Conservation (phyloP, 2,329 filamentous ascomycete genomes). For the Fusarium sp. region DNA sequence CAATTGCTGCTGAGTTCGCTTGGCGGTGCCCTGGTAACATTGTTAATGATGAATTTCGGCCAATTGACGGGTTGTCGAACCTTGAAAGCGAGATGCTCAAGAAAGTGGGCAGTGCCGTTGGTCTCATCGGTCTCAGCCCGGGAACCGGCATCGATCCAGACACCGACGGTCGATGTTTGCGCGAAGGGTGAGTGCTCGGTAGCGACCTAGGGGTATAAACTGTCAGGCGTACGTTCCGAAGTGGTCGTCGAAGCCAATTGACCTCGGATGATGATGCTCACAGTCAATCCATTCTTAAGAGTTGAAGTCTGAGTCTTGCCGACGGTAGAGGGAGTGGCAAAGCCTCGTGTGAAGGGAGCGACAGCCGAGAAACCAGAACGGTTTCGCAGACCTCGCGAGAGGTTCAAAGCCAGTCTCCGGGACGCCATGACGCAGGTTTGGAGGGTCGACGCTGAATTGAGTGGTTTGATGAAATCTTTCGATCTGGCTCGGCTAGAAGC, state of each 20-base stretch:
- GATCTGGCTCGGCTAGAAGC: slow-evolving; percentile 61
- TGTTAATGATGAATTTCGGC: slow-evolving; percentile 36
- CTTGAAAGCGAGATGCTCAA: slow-evolving; percentile 99
- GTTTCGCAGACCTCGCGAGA: slow-evolving; percentile 89
- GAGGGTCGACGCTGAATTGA: slow-evolving; percentile 64
- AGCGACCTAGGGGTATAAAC: slow-evolving; percentile 76
- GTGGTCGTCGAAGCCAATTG: slow-evolving; percentile 56
- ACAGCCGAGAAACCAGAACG: slow-evolving; percentile 86
- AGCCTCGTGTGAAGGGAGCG: slow-evolving; percentile 83
- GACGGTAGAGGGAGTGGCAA: slow-evolving; percentile 86
- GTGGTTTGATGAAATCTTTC: slow-evolving; percentile 69
- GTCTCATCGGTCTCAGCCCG: slow-evolving; percentile 98
- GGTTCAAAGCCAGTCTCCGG: slow-evolving; percentile 95
- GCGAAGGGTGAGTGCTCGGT: slow-evolving; percentile 98
- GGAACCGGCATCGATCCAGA: slow-evolving; percentile 99
- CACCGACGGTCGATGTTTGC: slow-evolving; percentile 97
- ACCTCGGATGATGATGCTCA: slow-evolving; percentile 60
- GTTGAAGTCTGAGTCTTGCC: slow-evolving; percentile 96
- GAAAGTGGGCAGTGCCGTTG: slow-evolving; percentile 99
- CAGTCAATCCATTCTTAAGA: slow-evolving; percentile 96
- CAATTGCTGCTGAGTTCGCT: slow-evolving; percentile 94
- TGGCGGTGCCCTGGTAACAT: slow-evolving; percentile 82
- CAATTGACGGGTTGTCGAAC: slow-evolving; percentile 63
- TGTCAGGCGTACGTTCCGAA: slow-evolving; percentile 47
- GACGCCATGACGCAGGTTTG: slow-evolving; percentile 84